phyloP scores from a whole-genome alignment of 768 basidiomycete genomes.

The Rossbeevera mucosa region DNA sequence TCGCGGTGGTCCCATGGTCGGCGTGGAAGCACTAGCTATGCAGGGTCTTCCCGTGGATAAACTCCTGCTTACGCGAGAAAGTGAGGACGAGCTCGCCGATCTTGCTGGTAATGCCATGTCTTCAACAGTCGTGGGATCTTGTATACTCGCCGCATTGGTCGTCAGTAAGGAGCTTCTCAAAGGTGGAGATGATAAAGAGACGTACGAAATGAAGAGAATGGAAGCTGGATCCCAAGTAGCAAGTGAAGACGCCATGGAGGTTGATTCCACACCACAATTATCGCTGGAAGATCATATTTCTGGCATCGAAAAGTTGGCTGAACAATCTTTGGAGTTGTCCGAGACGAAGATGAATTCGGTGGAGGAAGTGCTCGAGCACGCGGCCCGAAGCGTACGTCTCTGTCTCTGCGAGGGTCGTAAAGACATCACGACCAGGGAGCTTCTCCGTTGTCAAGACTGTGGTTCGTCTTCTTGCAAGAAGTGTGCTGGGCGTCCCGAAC shows the following conservation, averaged over 20 bases:
- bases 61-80: conserved; percentile 86
- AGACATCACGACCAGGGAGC: conserved; percentile 61
- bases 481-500: conserved; percentile 89
- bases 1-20: conserved; percentile 94
- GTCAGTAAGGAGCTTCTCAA: conserved; percentile 63
- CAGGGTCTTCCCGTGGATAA: conserved; percentile 93
- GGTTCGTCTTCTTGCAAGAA: conserved; percentile 74
- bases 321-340: conserved; percentile 67
- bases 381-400: conserved; percentile 67
- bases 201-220: conserved; percentile 63
- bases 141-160: conserved; percentile 79
- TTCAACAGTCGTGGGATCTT: conserved; percentile 89
- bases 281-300: conserved; percentile 51
- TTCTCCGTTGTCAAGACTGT: conserved; percentile 74
- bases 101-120: conserved; percentile 98
- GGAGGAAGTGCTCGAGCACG: conserved; percentile 54
- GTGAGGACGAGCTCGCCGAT: conserved; percentile 89
- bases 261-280: conserved; percentile 34
- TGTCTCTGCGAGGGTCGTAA: conserved; percentile 90
- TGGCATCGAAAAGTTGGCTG: conserved; percentile 64
- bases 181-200: conserved; percentile 56
- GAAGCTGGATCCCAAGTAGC: conserved; percentile 26
- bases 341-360: conserved; percentile 45
- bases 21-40: conserved; percentile 87
- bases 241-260: conserved; percentile 43